Conservation (phyloP, 1,284 basidiomycete species). For the Macrocybe sp. region DNA sequence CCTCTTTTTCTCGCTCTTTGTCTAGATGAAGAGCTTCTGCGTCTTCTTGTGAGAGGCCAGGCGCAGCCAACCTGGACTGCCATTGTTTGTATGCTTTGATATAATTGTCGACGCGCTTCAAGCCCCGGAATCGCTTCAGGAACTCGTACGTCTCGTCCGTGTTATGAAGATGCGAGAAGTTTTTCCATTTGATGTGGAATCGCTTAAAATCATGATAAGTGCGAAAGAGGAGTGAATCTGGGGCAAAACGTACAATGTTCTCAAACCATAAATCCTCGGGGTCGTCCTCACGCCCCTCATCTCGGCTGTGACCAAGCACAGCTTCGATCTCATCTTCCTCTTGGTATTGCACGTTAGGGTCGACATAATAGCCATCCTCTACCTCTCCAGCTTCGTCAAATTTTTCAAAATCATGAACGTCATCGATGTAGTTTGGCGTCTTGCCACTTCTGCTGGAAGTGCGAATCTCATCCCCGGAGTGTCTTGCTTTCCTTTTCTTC, state of each 20-base stretch:
- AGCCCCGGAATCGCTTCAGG: slow-evolving; percentile 86
- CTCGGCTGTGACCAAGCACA: slow-evolving; percentile 77
- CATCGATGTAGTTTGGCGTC: slow-evolving; percentile 83
- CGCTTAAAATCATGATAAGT: slow-evolving; percentile 46
- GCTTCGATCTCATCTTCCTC: slow-evolving; percentile 89
- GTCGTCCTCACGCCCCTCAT: slow-evolving; percentile 76
- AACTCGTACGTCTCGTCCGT: slow-evolving; percentile 97
- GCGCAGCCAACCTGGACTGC: slow-evolving; percentile 63
- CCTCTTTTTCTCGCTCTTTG: slow-evolving; percentile 86
- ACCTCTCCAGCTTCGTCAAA: slow-evolving; percentile 62
- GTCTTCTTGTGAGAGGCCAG: slow-evolving; percentile 82
- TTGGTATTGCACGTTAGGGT: slow-evolving; percentile 46
- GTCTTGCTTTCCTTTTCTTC: slow-evolving; percentile 65
- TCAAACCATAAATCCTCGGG: slow-evolving; percentile 76
- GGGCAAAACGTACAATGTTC: slow-evolving; percentile 65
- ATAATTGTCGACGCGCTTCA: slow-evolving; percentile 99
- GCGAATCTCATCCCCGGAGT: slow-evolving; percentile 65
- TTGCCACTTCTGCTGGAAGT: slow-evolving; percentile 78
- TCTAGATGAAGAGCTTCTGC: slow-evolving; percentile 86
- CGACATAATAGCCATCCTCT: slow-evolving; percentile 47
- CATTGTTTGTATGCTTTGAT: slow-evolving; percentile 84
- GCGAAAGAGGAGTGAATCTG: slow-evolving; percentile 6
- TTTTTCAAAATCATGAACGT: slow-evolving; percentile 77
- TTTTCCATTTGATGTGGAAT: slow-evolving; percentile 96
- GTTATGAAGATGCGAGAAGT: slow-evolving; percentile 91